A percentile compares a stretch with the other conserved stretches of the same genome.
phyloP scores from a whole-genome alignment of 202 grass and related monocot genomes.

The Brachypodium distachyon region DNA sequence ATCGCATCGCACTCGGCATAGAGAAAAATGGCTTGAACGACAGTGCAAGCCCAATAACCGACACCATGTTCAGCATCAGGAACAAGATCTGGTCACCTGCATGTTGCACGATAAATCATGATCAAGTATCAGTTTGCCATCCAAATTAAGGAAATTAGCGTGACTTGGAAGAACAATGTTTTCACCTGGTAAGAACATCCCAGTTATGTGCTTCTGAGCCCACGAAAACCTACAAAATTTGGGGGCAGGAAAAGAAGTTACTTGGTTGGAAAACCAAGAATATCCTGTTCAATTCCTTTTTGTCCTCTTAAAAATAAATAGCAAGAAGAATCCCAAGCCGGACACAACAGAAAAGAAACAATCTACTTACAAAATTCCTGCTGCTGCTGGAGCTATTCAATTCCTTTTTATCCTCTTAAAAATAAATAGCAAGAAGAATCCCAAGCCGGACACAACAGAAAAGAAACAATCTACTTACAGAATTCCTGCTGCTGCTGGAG shows the following conservation, averaged over 20 bases:
- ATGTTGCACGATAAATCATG: not conserved
- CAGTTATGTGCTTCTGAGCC: conserved; percentile 39
- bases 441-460: too few relatives aligned
- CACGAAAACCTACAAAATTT: conserved; percentile 53
- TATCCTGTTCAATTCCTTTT: too few relatives aligned
- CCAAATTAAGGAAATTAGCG: not conserved
- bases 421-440: too few relatives aligned
- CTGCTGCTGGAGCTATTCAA: conserved; percentile 53
- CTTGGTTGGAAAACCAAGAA: too few relatives aligned
- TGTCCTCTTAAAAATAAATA: too few relatives aligned
- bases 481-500: conserved; percentile 49
- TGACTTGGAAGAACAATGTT: not conserved
- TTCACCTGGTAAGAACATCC: conserved; percentile 39
- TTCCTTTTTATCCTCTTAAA: too few relatives aligned
- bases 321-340: too few relatives aligned
- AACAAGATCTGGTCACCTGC: conserved; percentile 47
- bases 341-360: not conserved
- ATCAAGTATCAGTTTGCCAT: not conserved
- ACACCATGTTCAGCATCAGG: conserved; percentile 38
- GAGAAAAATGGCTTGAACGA: conserved; percentile 29
- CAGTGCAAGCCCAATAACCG: not conserved
- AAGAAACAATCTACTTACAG: conserved; percentile 29
- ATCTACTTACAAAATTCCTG: conserved; percentile 46
- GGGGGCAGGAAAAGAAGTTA: not conserved
- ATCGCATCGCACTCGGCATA: not conserved